Conservation (phyloP, 176 grass and related monocot species). For the Calamus simplicifolius region DNA sequence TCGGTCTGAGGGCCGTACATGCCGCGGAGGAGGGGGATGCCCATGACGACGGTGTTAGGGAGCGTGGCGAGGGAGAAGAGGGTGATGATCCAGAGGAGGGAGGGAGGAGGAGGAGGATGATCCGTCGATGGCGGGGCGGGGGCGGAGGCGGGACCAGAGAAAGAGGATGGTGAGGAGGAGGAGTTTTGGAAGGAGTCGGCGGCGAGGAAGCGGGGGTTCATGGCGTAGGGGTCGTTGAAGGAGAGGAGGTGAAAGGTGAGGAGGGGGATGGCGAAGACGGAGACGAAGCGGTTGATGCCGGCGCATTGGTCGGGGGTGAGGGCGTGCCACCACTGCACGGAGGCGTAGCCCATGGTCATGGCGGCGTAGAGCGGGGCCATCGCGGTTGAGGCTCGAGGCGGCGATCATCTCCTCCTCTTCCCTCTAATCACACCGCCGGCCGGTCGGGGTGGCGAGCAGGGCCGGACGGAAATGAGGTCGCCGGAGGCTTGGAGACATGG, state of each 20-base stretch:
- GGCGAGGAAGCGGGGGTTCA: conserved; percentile 59
- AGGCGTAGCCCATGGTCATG: conserved; percentile 54
- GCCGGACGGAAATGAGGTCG: no score
- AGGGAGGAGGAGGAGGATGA: conserved; percentile 23
- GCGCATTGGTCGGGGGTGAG: conserved; percentile 66
- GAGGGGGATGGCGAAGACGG: conserved; percentile 52
- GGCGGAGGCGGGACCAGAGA: conserved; percentile 34
- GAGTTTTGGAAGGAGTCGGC: conserved; percentile 73
- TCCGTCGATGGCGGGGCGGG: neutral
- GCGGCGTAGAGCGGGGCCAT: conserved; percentile 84
- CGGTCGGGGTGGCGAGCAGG: no score
- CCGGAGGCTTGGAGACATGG: no score
- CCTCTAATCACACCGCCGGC: neutral
- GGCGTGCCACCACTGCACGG: conserved; percentile 45
- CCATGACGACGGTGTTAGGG: conserved; percentile 94
- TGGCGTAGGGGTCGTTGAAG: conserved; percentile 65
- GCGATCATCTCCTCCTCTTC: conserved; percentile 20
- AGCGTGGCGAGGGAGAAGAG: conserved; percentile 73
- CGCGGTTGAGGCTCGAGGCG: conserved; percentile 16
- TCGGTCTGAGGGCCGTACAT: conserved; percentile 61
- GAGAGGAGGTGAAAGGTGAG: conserved; percentile 78
- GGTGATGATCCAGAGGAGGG: conserved; percentile 61
- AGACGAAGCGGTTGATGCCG: conserved; percentile 88
- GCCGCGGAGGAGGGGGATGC: conserved; percentile 66
- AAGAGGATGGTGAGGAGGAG: conserved; percentile 43